Percentiles rank a stretch among this genome's conserved stretches.
Evolutionary conservation across 2,329 filamentous ascomycete species (phyloP).

Genomic region (Nothopassalora personata): DNA sequence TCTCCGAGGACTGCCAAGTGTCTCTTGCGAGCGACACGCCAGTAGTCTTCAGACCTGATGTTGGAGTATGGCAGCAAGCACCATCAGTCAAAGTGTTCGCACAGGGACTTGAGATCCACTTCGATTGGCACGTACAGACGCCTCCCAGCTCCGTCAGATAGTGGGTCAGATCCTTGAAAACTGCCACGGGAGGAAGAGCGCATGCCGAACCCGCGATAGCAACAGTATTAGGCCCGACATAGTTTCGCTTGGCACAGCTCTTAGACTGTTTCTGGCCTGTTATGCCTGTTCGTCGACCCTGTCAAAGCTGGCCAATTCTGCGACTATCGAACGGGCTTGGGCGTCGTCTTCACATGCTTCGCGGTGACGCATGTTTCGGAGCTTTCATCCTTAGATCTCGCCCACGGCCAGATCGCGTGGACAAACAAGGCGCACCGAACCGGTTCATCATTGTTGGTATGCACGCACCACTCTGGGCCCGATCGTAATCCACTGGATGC

Average conservation of each 20-base stretch:
- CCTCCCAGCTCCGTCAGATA: no score
- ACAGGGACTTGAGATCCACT: conserved; percentile 12
- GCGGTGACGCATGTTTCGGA: conserved; percentile 12
- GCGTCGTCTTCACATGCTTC: not conserved
- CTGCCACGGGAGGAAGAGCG: no score
- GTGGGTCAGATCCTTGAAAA: no score
- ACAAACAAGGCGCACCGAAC: conserved; percentile 14
- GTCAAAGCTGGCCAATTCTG: no score
- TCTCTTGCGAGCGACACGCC: not conserved
- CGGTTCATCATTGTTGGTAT: conserved; percentile 11
- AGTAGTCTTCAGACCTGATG: not conserved
- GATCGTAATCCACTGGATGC: no score
- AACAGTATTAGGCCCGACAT: no score
- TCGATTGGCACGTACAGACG: not conserved
- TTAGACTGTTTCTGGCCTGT: no score
- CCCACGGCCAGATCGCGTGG: conserved; percentile 14
- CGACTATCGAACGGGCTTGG: no score
- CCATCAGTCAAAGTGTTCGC: conserved; percentile 12
- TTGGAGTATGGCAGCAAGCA: not conserved
- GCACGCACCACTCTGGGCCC: no score
- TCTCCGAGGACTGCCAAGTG: conserved; percentile 7
- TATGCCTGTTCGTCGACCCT: no score
- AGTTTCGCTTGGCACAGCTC: no score
- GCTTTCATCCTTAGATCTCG: conserved; percentile 14
- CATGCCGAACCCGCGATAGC: no score